phyloP scores from a whole-genome alignment of 768 basidiomycete genomes.

The Rhizopogon rudus region DNA sequence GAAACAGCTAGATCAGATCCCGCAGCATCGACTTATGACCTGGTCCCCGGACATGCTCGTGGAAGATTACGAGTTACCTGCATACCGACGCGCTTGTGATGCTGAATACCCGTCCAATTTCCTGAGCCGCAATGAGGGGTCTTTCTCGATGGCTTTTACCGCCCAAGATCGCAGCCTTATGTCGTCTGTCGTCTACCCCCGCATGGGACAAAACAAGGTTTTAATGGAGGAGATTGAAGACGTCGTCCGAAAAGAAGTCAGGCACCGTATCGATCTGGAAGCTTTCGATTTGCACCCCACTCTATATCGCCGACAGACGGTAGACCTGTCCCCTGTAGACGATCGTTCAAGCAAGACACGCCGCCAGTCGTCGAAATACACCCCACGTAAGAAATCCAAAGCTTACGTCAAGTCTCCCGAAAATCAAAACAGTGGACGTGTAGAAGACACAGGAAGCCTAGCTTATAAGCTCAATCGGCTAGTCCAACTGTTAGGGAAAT shows the following conservation, averaged over 20 bases:
- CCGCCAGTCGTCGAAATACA: background rate
- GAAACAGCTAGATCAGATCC: slow-evolving; percentile 31
- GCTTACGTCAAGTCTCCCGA: background rate
- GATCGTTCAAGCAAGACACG: background rate
- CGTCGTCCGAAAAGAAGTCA: slow-evolving; percentile 29
- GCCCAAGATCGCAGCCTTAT: slow-evolving; percentile 30
- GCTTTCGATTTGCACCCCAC: slow-evolving; percentile 11
- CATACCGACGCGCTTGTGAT: slow-evolving; percentile 30
- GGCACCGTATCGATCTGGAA: slow-evolving; percentile 25
- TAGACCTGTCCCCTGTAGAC: too few relatives aligned
- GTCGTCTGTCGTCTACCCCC: slow-evolving; percentile 27
- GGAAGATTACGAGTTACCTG: slow-evolving; percentile 13
- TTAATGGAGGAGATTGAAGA: slow-evolving; percentile 37
- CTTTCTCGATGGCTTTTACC: slow-evolving; percentile 31
- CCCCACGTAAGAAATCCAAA: background rate
- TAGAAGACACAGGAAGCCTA: background rate
- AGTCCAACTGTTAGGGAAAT: background rate
- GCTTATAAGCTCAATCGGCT: background rate
- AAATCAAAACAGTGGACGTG: too few relatives aligned
- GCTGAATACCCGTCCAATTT: slow-evolving; percentile 35
- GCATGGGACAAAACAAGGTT: slow-evolving; percentile 27
- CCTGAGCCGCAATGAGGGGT: slow-evolving; percentile 26
- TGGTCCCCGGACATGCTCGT: slow-evolving; percentile 15
- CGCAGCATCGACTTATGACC: slow-evolving; percentile 25
- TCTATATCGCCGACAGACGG: slow-evolving; percentile 10